phyloP scores from a whole-genome alignment of 345 rosid genomes.

The Litchi chinensis region DNA sequence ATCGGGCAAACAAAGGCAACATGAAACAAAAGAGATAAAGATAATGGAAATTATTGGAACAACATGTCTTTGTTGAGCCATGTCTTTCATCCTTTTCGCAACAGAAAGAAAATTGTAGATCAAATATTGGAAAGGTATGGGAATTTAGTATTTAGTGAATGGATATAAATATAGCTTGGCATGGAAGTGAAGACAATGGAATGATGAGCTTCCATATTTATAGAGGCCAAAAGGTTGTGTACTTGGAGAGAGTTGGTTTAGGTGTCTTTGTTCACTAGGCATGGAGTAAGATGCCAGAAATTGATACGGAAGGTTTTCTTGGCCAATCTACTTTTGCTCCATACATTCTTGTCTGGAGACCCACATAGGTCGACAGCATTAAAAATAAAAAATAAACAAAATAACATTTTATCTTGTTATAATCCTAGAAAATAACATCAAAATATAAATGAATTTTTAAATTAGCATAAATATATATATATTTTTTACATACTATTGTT shows the following conservation, averaged over 20 bases:
- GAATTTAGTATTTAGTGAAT: not conserved
- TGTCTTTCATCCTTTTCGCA: constrained; percentile 16
- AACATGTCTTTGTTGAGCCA: constrained; percentile 26
- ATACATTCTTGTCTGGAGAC: not conserved
- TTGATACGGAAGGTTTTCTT: constrained; percentile 44
- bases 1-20: constrained; percentile 16
- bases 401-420: too few species aligned
- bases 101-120: not conserved
- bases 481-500: too few species aligned
- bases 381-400: too few species aligned
- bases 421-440: too few species aligned
- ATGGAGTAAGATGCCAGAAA: constrained; percentile 37
- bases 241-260: not conserved
- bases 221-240: constrained; percentile 22
- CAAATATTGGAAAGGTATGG: not conserved
- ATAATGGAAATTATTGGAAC: not conserved
- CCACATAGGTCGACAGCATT: too few species aligned
- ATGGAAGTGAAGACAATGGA: constrained; percentile 19
- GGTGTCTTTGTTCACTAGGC: constrained; percentile 24
- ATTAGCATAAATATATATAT: too few species aligned
- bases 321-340: constrained; percentile 24
- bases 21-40: constrained; percentile 2
- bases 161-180: constrained; percentile 1
- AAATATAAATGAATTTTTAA: too few species aligned
- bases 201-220: constrained; percentile 34